Evolutionary conservation across 2,329 filamentous ascomycete genomes (phyloP).

Genomic region (Colletotrichum destructivum): DNA sequence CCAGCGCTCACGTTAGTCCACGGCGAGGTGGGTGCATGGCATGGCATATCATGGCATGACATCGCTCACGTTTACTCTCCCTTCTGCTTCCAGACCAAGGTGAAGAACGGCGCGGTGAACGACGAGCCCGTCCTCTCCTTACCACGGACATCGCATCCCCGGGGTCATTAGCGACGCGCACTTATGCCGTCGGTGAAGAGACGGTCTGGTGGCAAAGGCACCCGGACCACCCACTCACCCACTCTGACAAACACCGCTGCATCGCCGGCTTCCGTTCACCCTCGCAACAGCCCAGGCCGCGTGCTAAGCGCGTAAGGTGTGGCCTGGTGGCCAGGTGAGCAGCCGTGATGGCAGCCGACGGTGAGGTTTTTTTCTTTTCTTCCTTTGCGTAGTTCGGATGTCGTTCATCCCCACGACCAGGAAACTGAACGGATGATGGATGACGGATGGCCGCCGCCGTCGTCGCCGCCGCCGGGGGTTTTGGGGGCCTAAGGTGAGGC

Average conservation of each 20-base stretch:
- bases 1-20: conserved; percentile 33
- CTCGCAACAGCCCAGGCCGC: not conserved
- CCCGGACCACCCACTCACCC: not conserved
- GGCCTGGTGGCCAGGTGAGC: conserved; percentile 9
- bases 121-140: not conserved
- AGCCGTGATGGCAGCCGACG: not conserved
- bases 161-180: not conserved
- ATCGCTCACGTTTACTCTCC: not conserved
- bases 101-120: not conserved
- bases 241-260: not conserved
- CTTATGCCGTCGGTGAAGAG: conserved; percentile 10
- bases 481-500: conserved; percentile 18
- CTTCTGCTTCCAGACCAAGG: conserved; percentile 1
- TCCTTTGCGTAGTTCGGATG: conserved; percentile 13
- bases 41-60: not conserved
- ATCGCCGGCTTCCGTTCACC: not conserved
- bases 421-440: not conserved
- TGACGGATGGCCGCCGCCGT: no score
- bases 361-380: no score
- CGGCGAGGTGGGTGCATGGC: conserved; percentile 1
- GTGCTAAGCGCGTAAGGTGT: no score
- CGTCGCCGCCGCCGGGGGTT: no score
- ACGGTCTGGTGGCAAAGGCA: not conserved
- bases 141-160: not conserved
- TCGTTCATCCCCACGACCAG: conserved; percentile 12